Evolutionary conservation across 176 grass and related monocot genomes (phyloP), one percentile per base, ranked within the genome.

Genomic region (Ensete ventricosum): DNA sequence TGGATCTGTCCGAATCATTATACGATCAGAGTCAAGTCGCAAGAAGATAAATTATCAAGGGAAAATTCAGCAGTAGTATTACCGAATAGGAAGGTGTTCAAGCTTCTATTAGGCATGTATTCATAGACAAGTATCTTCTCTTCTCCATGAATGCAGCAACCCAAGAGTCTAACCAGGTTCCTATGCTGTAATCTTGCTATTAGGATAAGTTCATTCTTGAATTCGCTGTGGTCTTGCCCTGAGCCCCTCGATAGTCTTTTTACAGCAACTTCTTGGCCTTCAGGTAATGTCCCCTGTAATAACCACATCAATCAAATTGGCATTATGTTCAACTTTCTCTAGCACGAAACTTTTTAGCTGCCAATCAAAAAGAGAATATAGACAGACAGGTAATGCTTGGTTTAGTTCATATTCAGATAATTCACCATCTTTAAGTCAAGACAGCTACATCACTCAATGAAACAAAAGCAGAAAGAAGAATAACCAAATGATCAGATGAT

Each of bases 191-290:
- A 71, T 72, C 81, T 76, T 26, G 83, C 83, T 17, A 85, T 85
- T 21, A 85, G 77, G 54, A 85, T 85, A 17, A 85, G 64, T 71
- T 85, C 83, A 63, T 85, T 85, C 62, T 85, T 85, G 77, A 85
- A 85, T 75, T 85, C 83, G 14, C 70, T 78, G 50, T 71, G n/a
- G 57, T 78, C 83, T 76, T 85, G 83, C 52, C 78, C 83, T 16
- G 83, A 85, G 7, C 65, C 77, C 9, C 77, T 79, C 1, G 83
- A 85, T 48, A 85, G 54, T 26, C 83, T 85, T 68, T 85, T 85
- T 48, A 85, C 78, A 21, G 83, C 83, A 76, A 85, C 24, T 76
- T 81, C 78, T 71, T 85, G 77, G 51, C 77, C 83, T 24, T 34
- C 72, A 22, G 73, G 62, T 79, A 85, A 71, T 10, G 5, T 54